Evolutionary conservation across 2,329 filamentous ascomycete genomes (phyloP).

Genomic region (Biscogniauxia mediterranea): DNA sequence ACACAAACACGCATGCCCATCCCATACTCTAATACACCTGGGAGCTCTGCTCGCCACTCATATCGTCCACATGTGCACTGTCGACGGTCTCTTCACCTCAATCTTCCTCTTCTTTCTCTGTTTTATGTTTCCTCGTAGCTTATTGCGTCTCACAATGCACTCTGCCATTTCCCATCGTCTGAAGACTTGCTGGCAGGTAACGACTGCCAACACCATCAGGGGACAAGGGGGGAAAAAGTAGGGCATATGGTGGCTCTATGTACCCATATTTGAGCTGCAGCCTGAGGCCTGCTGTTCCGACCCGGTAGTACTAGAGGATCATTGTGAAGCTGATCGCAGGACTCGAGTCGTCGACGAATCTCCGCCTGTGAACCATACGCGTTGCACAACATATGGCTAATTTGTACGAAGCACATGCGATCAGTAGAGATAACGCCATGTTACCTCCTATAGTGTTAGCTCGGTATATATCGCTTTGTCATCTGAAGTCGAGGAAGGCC

Average conservation of each 20-base stretch:
- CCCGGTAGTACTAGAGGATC: conserved; percentile 4
- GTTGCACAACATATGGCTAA: conserved; percentile 27
- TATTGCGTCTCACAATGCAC: conserved; percentile 14
- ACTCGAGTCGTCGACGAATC: conserved; percentile 12
- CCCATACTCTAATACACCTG: background rate
- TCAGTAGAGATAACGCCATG: conserved; percentile 22
- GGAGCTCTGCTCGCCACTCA: background rate
- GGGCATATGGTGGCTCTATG: conserved; percentile 9
- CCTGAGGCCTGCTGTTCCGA: conserved; percentile 5
- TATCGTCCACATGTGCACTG: conserved; percentile 2
- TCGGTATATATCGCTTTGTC: conserved; percentile 27
- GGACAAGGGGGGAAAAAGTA: conserved; percentile 2
- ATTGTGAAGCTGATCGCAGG: conserved; percentile 1
- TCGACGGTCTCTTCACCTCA: background rate
- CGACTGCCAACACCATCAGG: conserved; percentile 9
- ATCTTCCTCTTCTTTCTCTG: background rate
- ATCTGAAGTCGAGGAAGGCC: conserved; percentile 29
- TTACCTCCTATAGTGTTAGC: conserved; percentile 24
- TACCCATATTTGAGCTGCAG: conserved; percentile 16
- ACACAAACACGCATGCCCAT: conserved; percentile 1
- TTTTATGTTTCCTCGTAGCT: background rate
- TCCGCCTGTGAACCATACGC: conserved; percentile 19
- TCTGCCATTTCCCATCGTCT: conserved; percentile 11
- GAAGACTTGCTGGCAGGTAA: conserved; percentile 15
- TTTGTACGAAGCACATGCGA: conserved; percentile 27